A percentile compares a stretch with the other conserved stretches of the same genome.
phyloP scores from a whole-genome alignment of 2,329 filamentous ascomycete genomes.

The Trichocomaceae sp. region DNA sequence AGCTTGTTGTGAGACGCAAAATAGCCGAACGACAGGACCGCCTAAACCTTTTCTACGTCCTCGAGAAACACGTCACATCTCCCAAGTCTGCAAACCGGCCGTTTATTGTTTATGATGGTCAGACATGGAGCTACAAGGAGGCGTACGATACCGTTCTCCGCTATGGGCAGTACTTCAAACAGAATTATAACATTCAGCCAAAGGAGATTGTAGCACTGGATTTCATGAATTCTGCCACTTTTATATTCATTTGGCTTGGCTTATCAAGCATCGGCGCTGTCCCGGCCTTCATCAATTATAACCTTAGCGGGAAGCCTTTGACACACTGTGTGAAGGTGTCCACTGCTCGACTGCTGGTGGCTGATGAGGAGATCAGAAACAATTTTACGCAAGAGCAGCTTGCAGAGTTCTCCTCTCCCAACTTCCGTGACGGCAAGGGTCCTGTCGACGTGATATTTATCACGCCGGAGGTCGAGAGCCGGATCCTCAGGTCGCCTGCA shows the following conservation, averaged over 20 bases:
- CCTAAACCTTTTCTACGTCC: conserved; percentile 65
- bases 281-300: conserved; percentile 85
- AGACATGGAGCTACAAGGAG: conserved; percentile 66
- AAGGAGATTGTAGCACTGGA: conserved; percentile 74
- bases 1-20: conserved; percentile 38
- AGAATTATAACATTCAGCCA: conserved; percentile 55
- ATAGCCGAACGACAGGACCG: conserved; percentile 52
- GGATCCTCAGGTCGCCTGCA: conserved; percentile 48
- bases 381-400: conserved; percentile 41
- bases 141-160: conserved; percentile 63
- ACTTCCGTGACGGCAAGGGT: conserved; percentile 38
- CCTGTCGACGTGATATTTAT: conserved; percentile 57
- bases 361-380: conserved; percentile 60
- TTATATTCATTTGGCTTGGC: conserved; percentile 67
- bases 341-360: conserved; percentile 59
- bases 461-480: conserved; percentile 50
- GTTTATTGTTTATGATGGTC: conserved; percentile 64
- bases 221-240: conserved; percentile 73
- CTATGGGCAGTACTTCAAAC: conserved; percentile 69
- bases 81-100: conserved; percentile 45
- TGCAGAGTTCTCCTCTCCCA: conserved; percentile 33
- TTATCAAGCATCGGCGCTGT: conserved; percentile 77
- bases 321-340: conserved; percentile 67
- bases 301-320: conserved; percentile 64
- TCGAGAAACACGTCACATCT: conserved; percentile 61